A percentile compares a stretch with the other conserved stretches of the same genome.
Conservation (phyloP, 306 rosid genomes). For the Cyclanthera cordifolia region DNA sequence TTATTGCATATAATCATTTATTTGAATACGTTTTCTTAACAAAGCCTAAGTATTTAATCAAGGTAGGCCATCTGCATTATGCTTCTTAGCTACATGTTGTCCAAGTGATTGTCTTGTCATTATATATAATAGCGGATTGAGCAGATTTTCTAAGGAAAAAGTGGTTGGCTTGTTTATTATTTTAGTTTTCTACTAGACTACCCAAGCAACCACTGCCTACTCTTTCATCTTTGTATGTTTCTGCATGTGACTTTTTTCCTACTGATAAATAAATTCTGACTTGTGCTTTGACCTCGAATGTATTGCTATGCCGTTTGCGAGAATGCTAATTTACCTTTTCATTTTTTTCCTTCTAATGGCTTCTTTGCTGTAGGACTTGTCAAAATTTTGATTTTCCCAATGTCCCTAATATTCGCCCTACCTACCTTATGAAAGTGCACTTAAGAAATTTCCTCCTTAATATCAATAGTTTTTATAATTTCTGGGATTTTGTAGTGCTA, state of each 20-base stretch:
- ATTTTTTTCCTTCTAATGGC: neutral
- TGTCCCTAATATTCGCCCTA: neutral
- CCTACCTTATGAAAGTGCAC: neutral
- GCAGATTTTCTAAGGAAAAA: neutral
- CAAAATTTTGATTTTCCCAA: neutral
- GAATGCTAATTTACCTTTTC: neutral
- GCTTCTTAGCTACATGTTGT: neutral
- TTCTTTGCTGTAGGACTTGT: neutral
- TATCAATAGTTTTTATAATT: neutral
- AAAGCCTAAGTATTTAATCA: too few relatives aligned
- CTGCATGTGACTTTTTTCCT: neutral
- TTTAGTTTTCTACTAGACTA: neutral
- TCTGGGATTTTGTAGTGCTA: neutral
- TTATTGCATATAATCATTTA: too few relatives aligned
- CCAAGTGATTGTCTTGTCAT: neutral
- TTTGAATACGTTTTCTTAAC: too few relatives aligned
- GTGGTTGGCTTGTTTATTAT: neutral
- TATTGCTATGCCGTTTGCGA: neutral
- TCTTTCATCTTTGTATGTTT: neutral
- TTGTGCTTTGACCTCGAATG: neutral
- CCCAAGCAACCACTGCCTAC: neutral
- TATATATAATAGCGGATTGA: neutral
- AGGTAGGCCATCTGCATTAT: neutral
- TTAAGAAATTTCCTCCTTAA: neutral
- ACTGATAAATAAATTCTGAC: neutral